These are phyloP conservation scores for Paramecium tetraurelia DNA, from an alignment of 73 alveolate genomes.

Conservation along the genomic window DNA sequence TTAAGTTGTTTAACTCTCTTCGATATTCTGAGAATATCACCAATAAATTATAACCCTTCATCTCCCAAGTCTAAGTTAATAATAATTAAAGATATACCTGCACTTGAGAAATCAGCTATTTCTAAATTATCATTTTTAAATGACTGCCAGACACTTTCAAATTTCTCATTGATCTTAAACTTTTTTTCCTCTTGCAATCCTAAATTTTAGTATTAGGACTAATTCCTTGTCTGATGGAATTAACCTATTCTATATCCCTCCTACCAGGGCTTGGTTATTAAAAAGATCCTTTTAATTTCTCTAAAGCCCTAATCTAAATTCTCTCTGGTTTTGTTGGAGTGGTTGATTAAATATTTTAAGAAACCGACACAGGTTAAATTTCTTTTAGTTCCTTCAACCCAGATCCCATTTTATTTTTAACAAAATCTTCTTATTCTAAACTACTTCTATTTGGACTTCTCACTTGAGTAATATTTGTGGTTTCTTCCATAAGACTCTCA, in stretches of 20 bases:
- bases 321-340: background rate
- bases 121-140: conserved; percentile 42
- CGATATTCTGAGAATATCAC: background rate
- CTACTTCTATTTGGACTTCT: conserved; percentile 12
- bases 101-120: conserved; percentile 39
- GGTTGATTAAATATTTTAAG: background rate
- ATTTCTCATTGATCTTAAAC: conserved; percentile 40
- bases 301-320: background rate
- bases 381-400: background rate
- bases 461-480: background rate
- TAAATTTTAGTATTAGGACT: background rate
- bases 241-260: background rate
- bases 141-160: conserved; percentile 10
- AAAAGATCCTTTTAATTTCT: background rate
- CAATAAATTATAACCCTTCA: background rate
- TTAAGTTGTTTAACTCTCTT: conserved; percentile 39
- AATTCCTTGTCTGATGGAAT: background rate
- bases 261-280: conserved; percentile 6
- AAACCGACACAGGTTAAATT: background rate
- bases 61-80: background rate
- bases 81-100: background rate
- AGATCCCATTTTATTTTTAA: background rate
- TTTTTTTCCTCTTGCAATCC: background rate
- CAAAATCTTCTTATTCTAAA: background rate
- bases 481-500: conserved; percentile 7